These are phyloP conservation scores for Scleroderma citrinum DNA, from an alignment of 768 basidiomycete genomes.

Conservation along the genomic window DNA sequence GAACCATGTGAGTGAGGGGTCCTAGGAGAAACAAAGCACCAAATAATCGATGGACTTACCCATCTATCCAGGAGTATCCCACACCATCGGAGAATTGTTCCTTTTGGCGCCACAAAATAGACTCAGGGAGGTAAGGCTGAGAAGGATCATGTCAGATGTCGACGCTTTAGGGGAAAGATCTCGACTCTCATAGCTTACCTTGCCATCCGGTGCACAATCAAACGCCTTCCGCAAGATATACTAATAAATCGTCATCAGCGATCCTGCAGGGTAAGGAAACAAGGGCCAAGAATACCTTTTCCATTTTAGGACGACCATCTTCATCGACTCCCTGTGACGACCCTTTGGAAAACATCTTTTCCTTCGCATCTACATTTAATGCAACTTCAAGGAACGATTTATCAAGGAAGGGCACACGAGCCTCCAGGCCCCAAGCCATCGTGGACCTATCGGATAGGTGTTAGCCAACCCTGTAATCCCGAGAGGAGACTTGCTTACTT, in stretches of 20 bases:
- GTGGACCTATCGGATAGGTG: slow-evolving; percentile 60
- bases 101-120: slow-evolving; percentile 98
- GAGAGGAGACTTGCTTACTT: slow-evolving; percentile 53
- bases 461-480: slow-evolving; percentile 1
- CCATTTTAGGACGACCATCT: slow-evolving; percentile 90
- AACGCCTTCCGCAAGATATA: slow-evolving; percentile 97
- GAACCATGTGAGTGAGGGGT: background rate
- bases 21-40: background rate
- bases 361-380: slow-evolving; percentile 82
- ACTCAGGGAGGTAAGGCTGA: slow-evolving; percentile 87
- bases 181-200: slow-evolving; percentile 35
- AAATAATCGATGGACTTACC: slow-evolving; percentile 41
- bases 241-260: slow-evolving; percentile 32
- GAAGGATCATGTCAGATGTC: background rate
- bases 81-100: slow-evolving; percentile 99
- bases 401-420: slow-evolving; percentile 98
- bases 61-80: slow-evolving; percentile 98
- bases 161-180: background rate
- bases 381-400: slow-evolving; percentile 91
- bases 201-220: slow-evolving; percentile 76
- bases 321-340: slow-evolving; percentile 62
- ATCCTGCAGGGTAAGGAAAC: slow-evolving; percentile 3
- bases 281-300: slow-evolving; percentile 60
- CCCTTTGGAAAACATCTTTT: slow-evolving; percentile 91
- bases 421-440: slow-evolving; percentile 99